Evolutionary conservation across 352 stramenopile species (phyloP).

Genomic region (Phytophthora fragariae): DNA sequence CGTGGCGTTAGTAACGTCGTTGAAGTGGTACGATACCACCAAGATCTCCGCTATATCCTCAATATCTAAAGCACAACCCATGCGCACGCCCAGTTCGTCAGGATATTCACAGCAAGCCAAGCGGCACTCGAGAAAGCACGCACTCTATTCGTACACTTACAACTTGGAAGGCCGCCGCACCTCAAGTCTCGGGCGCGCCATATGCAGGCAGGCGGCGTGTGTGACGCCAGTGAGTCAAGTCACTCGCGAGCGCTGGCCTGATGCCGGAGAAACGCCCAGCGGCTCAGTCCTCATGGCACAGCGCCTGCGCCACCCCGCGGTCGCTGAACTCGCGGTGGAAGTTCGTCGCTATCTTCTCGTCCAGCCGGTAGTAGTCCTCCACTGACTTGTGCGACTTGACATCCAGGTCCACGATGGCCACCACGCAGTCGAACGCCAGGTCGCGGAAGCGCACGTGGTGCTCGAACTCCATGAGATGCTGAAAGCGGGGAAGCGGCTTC

Average conservation of each 20-base stretch:
- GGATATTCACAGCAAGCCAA: slow-evolving; percentile 6
- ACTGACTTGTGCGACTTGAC: slow-evolving; percentile 91
- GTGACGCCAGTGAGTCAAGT: slow-evolving; percentile 26
- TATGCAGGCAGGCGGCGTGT: not conserved
- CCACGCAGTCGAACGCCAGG: slow-evolving; percentile 79
- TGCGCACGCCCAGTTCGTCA: slow-evolving; percentile 13
- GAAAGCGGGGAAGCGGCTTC: slow-evolving; percentile 46
- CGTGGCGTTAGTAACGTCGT: slow-evolving; percentile 24
- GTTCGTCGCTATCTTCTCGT: slow-evolving; percentile 81
- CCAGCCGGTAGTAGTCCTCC: slow-evolving; percentile 80
- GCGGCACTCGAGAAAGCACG: slow-evolving; percentile 15
- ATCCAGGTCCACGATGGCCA: slow-evolving; percentile 88
- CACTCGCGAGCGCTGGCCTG: slow-evolving; percentile 14
- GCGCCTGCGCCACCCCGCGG: slow-evolving; percentile 34
- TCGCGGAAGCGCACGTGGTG: slow-evolving; percentile 68
- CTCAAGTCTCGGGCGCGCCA: not conserved
- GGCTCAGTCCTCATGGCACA: slow-evolving; percentile 52
- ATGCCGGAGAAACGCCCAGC: slow-evolving; percentile 15
- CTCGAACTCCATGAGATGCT: slow-evolving; percentile 76
- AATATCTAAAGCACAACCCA: not conserved
- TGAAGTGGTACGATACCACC: slow-evolving; percentile 5
- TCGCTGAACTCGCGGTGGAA: slow-evolving; percentile 57
- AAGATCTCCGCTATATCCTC: not conserved
- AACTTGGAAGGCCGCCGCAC: not conserved
- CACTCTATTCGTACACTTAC: slow-evolving; percentile 22